Evolutionary conservation across 805 yeast genomes (phyloP), one percentile per base, ranked within the genome.

Genomic region (Candida saitoana): DNA sequence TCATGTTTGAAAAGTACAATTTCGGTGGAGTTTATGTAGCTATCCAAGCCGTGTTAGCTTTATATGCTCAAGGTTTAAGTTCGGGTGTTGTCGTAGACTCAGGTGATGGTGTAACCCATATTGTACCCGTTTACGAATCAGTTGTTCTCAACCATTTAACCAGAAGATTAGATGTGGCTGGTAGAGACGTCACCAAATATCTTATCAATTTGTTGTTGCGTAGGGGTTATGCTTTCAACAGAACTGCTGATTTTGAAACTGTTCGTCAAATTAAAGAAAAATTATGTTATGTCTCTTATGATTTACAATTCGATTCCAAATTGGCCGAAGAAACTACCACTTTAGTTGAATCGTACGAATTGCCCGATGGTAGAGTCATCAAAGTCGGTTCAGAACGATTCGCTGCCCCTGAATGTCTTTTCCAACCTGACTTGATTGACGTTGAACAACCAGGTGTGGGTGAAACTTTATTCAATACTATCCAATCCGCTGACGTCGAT

Each of bases 11-110:
- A 61, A 83, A 83, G 59, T 90, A 89, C 65, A 79, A 82, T 44
- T 86, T 89, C 62, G 88, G 91, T 30, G 96, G 96, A 15, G 95
- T 90, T 7, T 90, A 91, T 54, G 96, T 90, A 36, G 96, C 96
- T 16, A 88, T 87, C 57, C 97, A 91, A 71, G 98, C 98, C 3
- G 99, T 93, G n/a, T 76, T 93, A 57, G 98, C 98, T 0, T 75
- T 93, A 42, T 93, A 93, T 55, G 98, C 98, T 2, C 98, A 93
- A 68, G 98, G 98, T 47, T 75, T 91, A 54, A 84, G 95, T 18
- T 86, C 96, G 0, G 99, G 99, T 55, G 98, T 93, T 15, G 99
- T 93, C 44, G 98, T 93, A 17, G 99, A 93, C 65, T 88, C 96
- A 3, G 99, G 99, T 58, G 98, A 90, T 62, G 98, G 98, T 67